Evolutionary conservation across 176 grass and related monocot genomes (phyloP).

Genomic region (Eleusine coracana): DNA sequence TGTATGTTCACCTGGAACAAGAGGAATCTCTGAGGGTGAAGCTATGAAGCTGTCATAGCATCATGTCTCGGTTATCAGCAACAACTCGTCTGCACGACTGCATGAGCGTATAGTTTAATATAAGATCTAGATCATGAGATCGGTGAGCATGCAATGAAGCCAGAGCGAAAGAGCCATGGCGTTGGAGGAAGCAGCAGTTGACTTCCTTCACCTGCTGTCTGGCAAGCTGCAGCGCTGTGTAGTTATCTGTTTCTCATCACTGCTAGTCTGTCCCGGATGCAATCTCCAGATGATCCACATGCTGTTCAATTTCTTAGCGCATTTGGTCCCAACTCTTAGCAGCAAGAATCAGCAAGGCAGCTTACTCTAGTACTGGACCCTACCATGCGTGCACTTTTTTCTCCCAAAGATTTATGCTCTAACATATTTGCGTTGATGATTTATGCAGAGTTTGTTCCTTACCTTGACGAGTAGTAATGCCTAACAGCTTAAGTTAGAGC

Average conservation of each 20-base stretch:
- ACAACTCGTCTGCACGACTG: slow-evolving; percentile 19
- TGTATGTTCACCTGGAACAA: slow-evolving; percentile 12
- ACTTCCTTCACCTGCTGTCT: slow-evolving; percentile 18
- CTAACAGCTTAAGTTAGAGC: neutral
- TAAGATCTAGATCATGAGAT: slow-evolving; percentile 11
- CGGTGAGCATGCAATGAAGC: slow-evolving; percentile 8
- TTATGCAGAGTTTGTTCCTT: neutral
- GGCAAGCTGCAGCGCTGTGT: neutral
- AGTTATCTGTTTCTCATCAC: slow-evolving; percentile 2
- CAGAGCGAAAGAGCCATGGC: neutral
- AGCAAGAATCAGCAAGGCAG: slow-evolving; percentile 30
- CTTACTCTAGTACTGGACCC: neutral
- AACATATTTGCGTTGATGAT: neutral
- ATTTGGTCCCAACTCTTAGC: slow-evolving; percentile 2
- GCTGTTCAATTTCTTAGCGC: neutral
- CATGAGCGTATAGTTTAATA: slow-evolving; percentile 32
- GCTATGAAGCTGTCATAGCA: slow-evolving; percentile 1
- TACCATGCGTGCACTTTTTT: neutral
- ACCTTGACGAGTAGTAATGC: neutral
- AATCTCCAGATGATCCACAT: slow-evolving; percentile 20
- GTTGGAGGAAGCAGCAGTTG: slow-evolving; percentile 7
- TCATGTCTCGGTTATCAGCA: slow-evolving; percentile 7
- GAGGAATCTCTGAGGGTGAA: slow-evolving; percentile 22
- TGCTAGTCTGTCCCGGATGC: slow-evolving; percentile 5
- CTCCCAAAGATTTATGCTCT: neutral